These are phyloP conservation scores for Lentinus brumalis DNA, from an alignment of 768 basidiomycete genomes.

Conservation along the genomic window DNA sequence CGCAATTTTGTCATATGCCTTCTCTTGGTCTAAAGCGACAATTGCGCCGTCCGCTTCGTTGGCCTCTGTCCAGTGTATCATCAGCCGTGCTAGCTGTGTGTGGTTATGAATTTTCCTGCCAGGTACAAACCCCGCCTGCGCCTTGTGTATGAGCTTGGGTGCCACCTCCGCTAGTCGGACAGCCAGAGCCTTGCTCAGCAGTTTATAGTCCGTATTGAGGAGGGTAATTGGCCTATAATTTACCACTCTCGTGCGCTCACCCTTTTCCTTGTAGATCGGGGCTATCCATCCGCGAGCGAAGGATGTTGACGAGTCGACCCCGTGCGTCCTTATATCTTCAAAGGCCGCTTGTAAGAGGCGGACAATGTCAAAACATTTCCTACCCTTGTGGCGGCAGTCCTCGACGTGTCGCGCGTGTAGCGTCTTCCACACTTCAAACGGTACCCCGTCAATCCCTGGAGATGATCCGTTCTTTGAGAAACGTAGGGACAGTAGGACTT, in stretches of 20 bases:
- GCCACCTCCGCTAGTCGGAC: slow-evolving; percentile 18
- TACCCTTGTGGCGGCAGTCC: too few relatives aligned
- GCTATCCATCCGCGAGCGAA: slow-evolving; percentile 37
- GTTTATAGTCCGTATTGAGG: slow-evolving; percentile 36
- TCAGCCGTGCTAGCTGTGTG: slow-evolving; percentile 26
- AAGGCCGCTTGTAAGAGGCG: too few relatives aligned
- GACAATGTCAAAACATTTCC: too few relatives aligned
- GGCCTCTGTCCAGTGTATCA: slow-evolving; percentile 14
- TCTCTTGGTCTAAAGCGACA: slow-evolving; percentile 20
- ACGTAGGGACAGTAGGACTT: too few relatives aligned
- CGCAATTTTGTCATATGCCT: slow-evolving; percentile 20
- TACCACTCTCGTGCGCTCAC: slow-evolving; percentile 6
- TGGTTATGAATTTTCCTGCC: slow-evolving; percentile 36
- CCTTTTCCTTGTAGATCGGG: slow-evolving; percentile 44
- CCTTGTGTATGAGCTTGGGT: slow-evolving; percentile 30
- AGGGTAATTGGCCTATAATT: slow-evolving; percentile 25
- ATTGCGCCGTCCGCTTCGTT: slow-evolving; percentile 12
- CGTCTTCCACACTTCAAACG: too few relatives aligned
- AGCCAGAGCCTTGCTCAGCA: slow-evolving; percentile 28
- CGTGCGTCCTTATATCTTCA: too few relatives aligned
- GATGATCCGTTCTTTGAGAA: too few relatives aligned
- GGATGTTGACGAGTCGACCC: too few relatives aligned
- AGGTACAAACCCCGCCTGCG: slow-evolving; percentile 43
- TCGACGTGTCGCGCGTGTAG: too few relatives aligned
- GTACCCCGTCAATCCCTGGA: too few relatives aligned